Evolutionary conservation across 768 basidiomycete genomes (phyloP).

Genomic region (Gautieria morchelliformis): DNA sequence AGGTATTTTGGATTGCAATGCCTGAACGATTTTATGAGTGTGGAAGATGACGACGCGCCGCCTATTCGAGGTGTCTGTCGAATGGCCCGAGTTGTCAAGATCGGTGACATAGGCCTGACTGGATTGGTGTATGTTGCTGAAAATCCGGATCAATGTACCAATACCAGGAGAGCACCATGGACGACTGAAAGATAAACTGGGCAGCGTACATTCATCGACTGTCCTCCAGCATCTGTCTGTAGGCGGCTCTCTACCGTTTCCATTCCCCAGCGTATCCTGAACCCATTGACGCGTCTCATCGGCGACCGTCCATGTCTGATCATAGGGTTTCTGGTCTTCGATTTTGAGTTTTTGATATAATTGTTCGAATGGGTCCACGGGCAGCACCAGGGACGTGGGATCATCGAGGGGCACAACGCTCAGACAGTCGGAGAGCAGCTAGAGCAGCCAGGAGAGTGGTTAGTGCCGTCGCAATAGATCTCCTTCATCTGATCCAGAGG

Average conservation of each 20-base stretch:
- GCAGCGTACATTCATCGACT: not conserved
- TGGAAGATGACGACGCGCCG: constrained; percentile 16
- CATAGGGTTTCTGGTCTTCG: constrained; percentile 26
- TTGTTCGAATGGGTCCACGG: constrained; percentile 44
- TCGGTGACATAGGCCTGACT: constrained; percentile 31
- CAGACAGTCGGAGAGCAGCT: constrained; percentile 35
- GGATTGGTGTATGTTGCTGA: constrained; percentile 20
- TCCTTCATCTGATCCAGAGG: not conserved
- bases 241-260: not conserved
- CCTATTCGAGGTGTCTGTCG: constrained; percentile 39
- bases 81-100: constrained; percentile 36
- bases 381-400: constrained; percentile 39
- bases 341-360: constrained; percentile 29
- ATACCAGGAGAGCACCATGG: not conserved
- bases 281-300: constrained; percentile 15
- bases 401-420: constrained; percentile 38
- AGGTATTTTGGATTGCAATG: constrained; percentile 18
- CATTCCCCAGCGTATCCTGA: not conserved
- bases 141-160: not conserved
- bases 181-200: not conserved
- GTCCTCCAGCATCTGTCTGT: not conserved
- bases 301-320: constrained; percentile 35
- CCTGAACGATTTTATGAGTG: not conserved
- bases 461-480: not conserved
- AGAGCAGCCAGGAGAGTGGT: not conserved